Base-by-base conservation (phyloP, 2,329 filamentous ascomycete genomes). In the Ophiosphaerella herpotricha region DNA sequence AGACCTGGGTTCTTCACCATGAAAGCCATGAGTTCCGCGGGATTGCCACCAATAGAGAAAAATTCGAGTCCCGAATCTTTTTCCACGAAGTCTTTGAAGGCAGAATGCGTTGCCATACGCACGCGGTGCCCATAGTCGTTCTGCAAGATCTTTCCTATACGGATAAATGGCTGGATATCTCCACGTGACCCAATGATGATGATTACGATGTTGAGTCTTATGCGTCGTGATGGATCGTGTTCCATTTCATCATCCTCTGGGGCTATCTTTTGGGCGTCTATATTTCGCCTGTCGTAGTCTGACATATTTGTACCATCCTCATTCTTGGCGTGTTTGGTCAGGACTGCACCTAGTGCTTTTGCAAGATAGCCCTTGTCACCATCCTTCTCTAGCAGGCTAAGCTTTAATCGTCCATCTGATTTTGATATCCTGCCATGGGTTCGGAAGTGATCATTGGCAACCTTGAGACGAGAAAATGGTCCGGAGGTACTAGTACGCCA, bases 1-100 rank as follows among this genome's bases (percentile, higher is more conserved):
- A 93, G 79, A 4, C 89, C 88, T 0, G 80, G 88, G 62, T 93
- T 91, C 74, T 91, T 91, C 31, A 92, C 88, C 90, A 94, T 93
- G 70, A 91, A 93, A 0, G 88, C 86, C 90, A 93, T 93, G 1
- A 94, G 77, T 70, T 92, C 88, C 0, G 86, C 84, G 2, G 90
- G 90, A 60, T 93, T 86, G 1, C 90, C 90, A 1, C 89, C 89
- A 2, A 92, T 83, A 1, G 84, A 87, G 72, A 92, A 93, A 74
- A 93, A 93, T 60, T 93, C 89, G 0, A 93, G 78, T 0, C 85
- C 87, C 12, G 75, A 85, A 54, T 91, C 87, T 41, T 86, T 80
- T 61, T 90, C 82, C 1, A 93, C 83, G 60, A 92, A 91, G 0
- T 90, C 83, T 40, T 85, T 85, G 69, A 93, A 93, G 0, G 85